Evolutionary conservation across 75 land plant species (phyloP).

Genomic region (Picea glauca): DNA sequence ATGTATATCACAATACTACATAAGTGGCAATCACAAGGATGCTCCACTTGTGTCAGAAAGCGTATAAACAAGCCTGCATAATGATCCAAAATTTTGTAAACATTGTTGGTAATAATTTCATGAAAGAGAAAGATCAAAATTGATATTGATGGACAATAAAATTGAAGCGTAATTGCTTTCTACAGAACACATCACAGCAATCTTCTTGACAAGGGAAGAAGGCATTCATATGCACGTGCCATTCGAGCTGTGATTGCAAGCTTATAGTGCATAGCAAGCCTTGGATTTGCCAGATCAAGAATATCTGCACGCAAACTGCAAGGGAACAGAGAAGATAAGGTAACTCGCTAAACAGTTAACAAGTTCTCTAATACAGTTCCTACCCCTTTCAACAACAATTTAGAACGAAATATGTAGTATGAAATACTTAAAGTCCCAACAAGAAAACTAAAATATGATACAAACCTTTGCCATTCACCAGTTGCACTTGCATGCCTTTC

Average conservation of each 20-base stretch:
- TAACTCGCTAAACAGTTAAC: not conserved
- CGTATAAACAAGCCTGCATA: too few relatives aligned
- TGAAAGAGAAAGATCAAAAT: slow-evolving; percentile 1
- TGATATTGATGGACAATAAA: not conserved
- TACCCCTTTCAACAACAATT: not conserved
- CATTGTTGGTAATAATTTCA: too few relatives aligned
- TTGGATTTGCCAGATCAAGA: slow-evolving; percentile 71
- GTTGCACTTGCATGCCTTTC: slow-evolving; percentile 62
- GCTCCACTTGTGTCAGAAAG: too few relatives aligned
- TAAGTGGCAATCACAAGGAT: too few relatives aligned
- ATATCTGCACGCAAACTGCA: slow-evolving; percentile 86
- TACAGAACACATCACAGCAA: not conserved
- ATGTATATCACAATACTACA: too few relatives aligned
- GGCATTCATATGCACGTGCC: slow-evolving; percentile 81
- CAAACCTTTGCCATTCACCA: slow-evolving; percentile 77
- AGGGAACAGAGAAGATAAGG: not conserved
- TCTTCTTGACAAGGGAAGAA: slow-evolving; percentile 64
- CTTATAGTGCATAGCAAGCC: slow-evolving; percentile 47
- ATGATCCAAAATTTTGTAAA: too few relatives aligned
- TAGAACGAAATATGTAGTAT: not conserved
- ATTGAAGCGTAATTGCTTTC: not conserved
- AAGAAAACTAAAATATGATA: slow-evolving; percentile 3
- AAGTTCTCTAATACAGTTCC: not conserved
- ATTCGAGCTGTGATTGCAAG: slow-evolving; percentile 65
- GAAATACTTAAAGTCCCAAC: slow-evolving; percentile 7